Percentiles rank a stretch among this genome's conserved stretches.
Evolutionary conservation across 2,329 filamentous ascomycete genomes (phyloP).

Genomic region (Cladosporium sp.): DNA sequence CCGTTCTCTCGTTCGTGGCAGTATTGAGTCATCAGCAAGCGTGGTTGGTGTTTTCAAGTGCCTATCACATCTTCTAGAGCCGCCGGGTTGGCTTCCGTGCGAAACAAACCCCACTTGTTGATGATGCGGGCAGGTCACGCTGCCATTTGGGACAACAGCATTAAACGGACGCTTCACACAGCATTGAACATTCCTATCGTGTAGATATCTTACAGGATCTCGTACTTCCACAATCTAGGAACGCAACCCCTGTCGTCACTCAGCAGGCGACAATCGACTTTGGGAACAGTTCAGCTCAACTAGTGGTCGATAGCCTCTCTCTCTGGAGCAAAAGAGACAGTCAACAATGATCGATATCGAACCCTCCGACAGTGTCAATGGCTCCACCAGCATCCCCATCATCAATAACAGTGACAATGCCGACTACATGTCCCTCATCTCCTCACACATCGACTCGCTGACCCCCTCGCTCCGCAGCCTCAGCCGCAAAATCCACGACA

Average conservation of each 20-base stretch:
- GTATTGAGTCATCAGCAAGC: neutral
- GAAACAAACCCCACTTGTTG: neutral
- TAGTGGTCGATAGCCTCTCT: no score
- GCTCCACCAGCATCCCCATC: neutral
- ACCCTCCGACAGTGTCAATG: neutral
- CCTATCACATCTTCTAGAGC: neutral
- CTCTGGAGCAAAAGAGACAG: no score
- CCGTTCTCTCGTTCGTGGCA: neutral
- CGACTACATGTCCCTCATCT: neutral
- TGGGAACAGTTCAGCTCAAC: no score
- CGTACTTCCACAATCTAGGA: no score
- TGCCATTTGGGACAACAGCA: neutral
- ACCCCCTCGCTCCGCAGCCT: conserved; percentile 46
- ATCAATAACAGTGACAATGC: neutral
- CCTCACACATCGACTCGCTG: conserved; percentile 38
- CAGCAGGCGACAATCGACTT: no score
- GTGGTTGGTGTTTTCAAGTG: neutral
- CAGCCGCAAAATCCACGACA: conserved; percentile 54
- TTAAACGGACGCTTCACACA: neutral
- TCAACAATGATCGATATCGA: neutral
- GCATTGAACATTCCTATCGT: no score
- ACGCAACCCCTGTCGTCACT: no score
- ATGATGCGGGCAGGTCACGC: neutral
- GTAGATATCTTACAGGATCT: no score
- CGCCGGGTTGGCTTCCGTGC: neutral